Conservation (phyloP, 495 filamentous ascomycete genomes). For the Stereocaulon alpinum region DNA sequence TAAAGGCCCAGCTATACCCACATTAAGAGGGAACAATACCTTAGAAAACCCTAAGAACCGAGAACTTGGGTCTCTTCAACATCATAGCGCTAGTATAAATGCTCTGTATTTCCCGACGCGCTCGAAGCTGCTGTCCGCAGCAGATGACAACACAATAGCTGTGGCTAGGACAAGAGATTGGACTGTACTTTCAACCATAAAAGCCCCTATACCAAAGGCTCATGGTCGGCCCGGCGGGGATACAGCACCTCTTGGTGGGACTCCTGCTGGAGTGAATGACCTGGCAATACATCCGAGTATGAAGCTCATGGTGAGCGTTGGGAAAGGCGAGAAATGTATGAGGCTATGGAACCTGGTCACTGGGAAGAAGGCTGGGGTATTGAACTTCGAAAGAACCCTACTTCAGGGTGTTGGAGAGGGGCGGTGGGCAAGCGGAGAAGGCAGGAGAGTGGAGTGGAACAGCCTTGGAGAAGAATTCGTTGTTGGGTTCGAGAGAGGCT, state of each 20-base stretch:
- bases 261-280: conserved; percentile 86
- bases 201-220: conserved; percentile 75
- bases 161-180: conserved; percentile 83
- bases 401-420: conserved; percentile 63
- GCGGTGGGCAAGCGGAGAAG: conserved; percentile 70
- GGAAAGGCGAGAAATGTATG: conserved; percentile 81
- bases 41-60: conserved; percentile 77
- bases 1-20: conserved; percentile 42
- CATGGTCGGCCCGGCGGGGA: conserved; percentile 80
- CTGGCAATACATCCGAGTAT: conserved; percentile 92
- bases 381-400: conserved; percentile 66
- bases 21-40: conserved; percentile 55
- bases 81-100: conserved; percentile 74
- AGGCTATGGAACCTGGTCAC: conserved; percentile 94
- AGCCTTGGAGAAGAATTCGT: conserved; percentile 65
- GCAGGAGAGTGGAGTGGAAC: conserved; percentile 76
- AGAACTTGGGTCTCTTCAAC: conserved; percentile 74
- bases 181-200: conserved; percentile 79
- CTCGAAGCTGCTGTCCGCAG: conserved; percentile 72
- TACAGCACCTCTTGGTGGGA: conserved; percentile 70
- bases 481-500: conserved; percentile 80
- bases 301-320: conserved; percentile 90
- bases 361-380: conserved; percentile 83
- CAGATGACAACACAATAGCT: conserved; percentile 80
- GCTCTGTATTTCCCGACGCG: conserved; percentile 72